phyloP scores from a whole-genome alignment of 371 early-diverging fungal genomes.

The Saksenaea vasiformis region DNA sequence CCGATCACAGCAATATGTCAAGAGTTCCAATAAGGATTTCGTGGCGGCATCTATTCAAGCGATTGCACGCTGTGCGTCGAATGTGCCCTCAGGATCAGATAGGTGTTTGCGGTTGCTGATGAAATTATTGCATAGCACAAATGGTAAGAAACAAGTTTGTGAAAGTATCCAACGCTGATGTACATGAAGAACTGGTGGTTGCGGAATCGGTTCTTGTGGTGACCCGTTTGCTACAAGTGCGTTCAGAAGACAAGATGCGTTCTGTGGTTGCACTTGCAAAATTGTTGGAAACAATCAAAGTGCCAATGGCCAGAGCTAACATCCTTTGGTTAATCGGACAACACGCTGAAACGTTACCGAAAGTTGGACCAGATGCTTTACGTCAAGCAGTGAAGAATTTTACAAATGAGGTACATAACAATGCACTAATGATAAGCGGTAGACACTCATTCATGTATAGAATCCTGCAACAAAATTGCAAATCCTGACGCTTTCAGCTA shows the following conservation, averaged over 20 bases:
- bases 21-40: conserved; percentile 70
- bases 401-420: conserved; percentile 56
- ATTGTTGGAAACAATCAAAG: conserved; percentile 65
- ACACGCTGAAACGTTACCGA: conserved; percentile 57
- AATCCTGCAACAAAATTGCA: conserved; percentile 75
- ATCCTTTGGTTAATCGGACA: conserved; percentile 89
- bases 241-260: conserved; percentile 49
- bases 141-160: conserved; percentile 52
- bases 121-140: conserved; percentile 66
- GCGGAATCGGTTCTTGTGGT: conserved; percentile 80
- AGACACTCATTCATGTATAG: conserved; percentile 22
- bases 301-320: conserved; percentile 70
- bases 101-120: conserved; percentile 63
- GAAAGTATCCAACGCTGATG: neutral
- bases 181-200: conserved; percentile 65
- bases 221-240: conserved; percentile 68
- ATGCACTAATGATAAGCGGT: neutral
- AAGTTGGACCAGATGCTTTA: conserved; percentile 82
- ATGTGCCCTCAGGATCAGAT: conserved; percentile 64
- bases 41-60: conserved; percentile 75
- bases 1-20: conserved; percentile 65
- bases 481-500: conserved; percentile 78
- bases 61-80: conserved; percentile 68
- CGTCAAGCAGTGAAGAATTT: conserved; percentile 78
- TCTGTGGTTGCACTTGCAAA: conserved; percentile 70